Evolutionary conservation across 306 rosid genomes (phyloP).

Genomic region (Corylus avellana): DNA sequence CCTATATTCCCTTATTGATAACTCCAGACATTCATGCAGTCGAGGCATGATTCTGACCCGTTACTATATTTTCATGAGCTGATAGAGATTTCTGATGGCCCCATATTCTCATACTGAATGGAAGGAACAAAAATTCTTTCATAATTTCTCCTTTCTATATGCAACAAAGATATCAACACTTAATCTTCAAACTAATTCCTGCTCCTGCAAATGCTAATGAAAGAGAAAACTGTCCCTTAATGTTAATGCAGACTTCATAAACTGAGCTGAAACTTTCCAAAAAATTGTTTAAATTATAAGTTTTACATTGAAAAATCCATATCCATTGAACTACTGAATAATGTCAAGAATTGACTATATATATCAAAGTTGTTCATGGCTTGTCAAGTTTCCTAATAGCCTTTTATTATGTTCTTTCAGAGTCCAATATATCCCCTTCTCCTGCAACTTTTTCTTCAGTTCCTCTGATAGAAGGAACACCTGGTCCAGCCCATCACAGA

Average conservation of each 20-base stretch:
- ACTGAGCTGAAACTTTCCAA: not conserved
- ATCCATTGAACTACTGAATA: not conserved
- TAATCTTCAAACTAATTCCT: not conserved
- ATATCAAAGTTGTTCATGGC: constrained; percentile 4
- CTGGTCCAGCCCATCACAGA: constrained; percentile 35
- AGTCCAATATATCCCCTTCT: constrained; percentile 51
- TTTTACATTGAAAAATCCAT: not conserved
- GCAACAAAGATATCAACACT: not conserved
- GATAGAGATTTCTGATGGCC: not conserved
- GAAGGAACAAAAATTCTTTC: not conserved
- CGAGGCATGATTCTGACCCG: not conserved
- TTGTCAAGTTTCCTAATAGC: constrained; percentile 16
- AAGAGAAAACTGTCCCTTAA: not conserved
- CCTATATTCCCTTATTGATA: not conserved
- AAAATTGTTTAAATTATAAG: not conserved
- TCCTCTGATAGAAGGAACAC: constrained; percentile 48
- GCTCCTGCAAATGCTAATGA: not conserved
- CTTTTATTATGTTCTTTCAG: constrained; percentile 37
- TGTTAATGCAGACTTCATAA: not conserved
- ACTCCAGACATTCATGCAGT: not conserved
- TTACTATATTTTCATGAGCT: not conserved
- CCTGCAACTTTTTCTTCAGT: constrained; percentile 40
- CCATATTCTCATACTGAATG: constrained; percentile 1
- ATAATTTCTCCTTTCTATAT: not conserved
- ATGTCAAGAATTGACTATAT: not conserved